Base-by-base conservation (phyloP, 495 filamentous ascomycete genomes). In the Neurospora pannonica region DNA sequence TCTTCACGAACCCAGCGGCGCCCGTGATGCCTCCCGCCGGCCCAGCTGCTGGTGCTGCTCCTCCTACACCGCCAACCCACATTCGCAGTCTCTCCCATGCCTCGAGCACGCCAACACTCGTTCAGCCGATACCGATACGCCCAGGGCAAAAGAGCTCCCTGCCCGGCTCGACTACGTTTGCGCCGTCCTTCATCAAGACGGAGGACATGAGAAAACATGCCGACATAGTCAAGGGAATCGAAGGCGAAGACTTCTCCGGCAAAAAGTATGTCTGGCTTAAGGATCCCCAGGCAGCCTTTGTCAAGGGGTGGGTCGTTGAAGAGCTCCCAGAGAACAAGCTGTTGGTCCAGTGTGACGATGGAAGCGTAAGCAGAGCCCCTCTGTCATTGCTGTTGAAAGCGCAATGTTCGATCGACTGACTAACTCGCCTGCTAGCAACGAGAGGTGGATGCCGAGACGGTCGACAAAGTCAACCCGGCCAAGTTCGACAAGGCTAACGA, bases 401-500 rank as follows among this genome's bases (percentile, higher is more conserved):
- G 67, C 74, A 13, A 31, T 28, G 71, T 54, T 77, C 38, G 9
- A 24, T 5, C 43, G 5, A 48, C n/a, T 48, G 10, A 24, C 76
- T 84, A 38, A 85, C 77, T 78, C 38, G 77, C 71, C 70, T 15
- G 38, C 74, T 76, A 97, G 92, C 94, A 97, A 89, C 92, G 94
- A 67, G 92, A 93, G 79, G 91, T 96, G 39, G 90, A 95, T 76
- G 82, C 88, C 28, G 94, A 97, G 75, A 91, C 88, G 73, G 94
- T 97, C 70, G 97, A 99, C 86, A 98, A 97, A 82, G 97, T 98
- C 84, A 99, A 99, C 82, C 97, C 97, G 34, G 97, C 94, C 72
- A 99, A 99, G 79, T 99, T 99, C 80, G 97, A 99, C 86, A 98
- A 96, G 82, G 95, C 96, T 8, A 92, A 97, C 84, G 97, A 99